Evolutionary conservation across 371 early-diverging fungal species (phyloP), one percentile per base, ranked within the genome.

Genomic region (Zychaea mexicana): DNA sequence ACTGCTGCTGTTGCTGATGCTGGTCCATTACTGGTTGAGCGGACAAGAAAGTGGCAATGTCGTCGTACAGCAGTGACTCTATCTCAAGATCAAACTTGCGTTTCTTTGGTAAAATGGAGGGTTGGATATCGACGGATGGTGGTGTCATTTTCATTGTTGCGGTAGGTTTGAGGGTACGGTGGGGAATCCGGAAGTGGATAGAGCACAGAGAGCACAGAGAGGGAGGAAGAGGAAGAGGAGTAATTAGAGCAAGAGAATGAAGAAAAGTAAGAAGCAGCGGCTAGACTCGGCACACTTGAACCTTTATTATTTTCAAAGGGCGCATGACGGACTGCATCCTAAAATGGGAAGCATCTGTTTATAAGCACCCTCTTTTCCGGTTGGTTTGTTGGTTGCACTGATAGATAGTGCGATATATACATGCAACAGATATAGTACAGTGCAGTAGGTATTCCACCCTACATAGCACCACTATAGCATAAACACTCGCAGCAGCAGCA

Each of bases 291-390:
- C 49, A 49, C n/a, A 17, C 6, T 24, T 49, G 9, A 49, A 22
- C 38, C 38, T 36, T 36, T 36, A n/a, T 52, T 22, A 30, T 49
- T 22, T 49, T 49, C 6, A 49, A 49, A 49, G 49, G 10, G 49
- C 49, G 49, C 49, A 49, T 49, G 49, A 49, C 46, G 46, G 46
- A 7, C n/a, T 46, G n/a, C 22, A 49, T 49, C 49, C 22, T 8
- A 24, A 49, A 49, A 49, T 49, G 49, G 49, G 22, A 49, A 19
- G 15, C 38, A 15, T 15, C 38, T 36, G 38, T 36, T 36, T 36
- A 9, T 22, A 22, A 49, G 49, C 22, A 19, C n/a, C 42, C 15
- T 15, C n/a, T 42, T 42, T 42, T 42, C 13, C 33, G 8, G 8
- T 33, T 8, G 12, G n/a, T n/a, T n/a, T 33, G 1, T 17, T 42